These are phyloP conservation scores for Paraphysoderma sedebokerense DNA, from an alignment of 371 early-diverging fungal species.

Conservation along the genomic window DNA sequence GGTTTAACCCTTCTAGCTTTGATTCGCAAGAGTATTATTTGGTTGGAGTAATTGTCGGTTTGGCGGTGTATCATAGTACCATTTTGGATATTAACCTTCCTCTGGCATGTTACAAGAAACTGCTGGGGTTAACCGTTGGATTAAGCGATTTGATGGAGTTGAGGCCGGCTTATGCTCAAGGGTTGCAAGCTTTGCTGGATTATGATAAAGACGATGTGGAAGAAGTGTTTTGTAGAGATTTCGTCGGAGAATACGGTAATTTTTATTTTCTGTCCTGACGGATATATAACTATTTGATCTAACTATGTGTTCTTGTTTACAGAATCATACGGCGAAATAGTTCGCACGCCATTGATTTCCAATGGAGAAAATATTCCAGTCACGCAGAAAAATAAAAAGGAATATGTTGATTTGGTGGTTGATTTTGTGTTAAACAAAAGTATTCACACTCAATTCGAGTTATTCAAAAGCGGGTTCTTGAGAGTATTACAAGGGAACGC, in stretches of 20 bases:
- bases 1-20: constrained; percentile 58
- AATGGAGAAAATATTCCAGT: constrained; percentile 55
- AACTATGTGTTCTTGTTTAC: background rate
- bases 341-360: constrained; percentile 46
- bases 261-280: background rate
- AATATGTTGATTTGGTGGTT: constrained; percentile 68
- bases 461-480: constrained; percentile 82
- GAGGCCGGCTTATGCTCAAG: constrained; percentile 52
- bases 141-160: constrained; percentile 34
- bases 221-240: constrained; percentile 61
- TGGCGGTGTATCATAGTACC: constrained; percentile 84
- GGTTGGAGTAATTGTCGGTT: constrained; percentile 72
- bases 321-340: constrained; percentile 29
- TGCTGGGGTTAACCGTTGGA: constrained; percentile 42
- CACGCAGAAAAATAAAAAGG: constrained; percentile 23
- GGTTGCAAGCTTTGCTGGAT: constrained; percentile 60
- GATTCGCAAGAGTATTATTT: constrained; percentile 69
- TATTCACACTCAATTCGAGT: constrained; percentile 65
- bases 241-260: constrained; percentile 17
- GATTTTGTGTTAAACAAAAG: constrained; percentile 61
- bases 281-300: constrained; percentile 8
- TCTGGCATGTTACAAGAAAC: constrained; percentile 79
- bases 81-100: constrained; percentile 84
- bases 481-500: constrained; percentile 83
- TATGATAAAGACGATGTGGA: constrained; percentile 73